Evolutionary conservation across 257 asterid species (phyloP).

Genomic region (Nicotiana knightiana): DNA sequence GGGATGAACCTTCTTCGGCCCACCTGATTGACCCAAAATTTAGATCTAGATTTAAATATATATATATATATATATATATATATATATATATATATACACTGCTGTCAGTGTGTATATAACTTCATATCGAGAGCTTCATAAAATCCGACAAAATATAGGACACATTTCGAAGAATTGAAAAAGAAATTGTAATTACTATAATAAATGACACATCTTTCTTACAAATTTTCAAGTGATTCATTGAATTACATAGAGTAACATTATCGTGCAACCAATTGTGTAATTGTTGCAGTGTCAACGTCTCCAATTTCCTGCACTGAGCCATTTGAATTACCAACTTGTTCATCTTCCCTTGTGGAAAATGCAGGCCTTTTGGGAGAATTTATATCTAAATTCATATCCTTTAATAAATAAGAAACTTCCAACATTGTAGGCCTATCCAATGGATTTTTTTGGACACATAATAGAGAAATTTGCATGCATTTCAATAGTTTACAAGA

Average conservation of each 20-base stretch:
- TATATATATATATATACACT: too few species aligned
- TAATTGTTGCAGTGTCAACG: slow-evolving; percentile 2
- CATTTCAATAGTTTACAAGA: slow-evolving; percentile 25
- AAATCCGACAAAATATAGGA: too few species aligned
- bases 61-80: too few species aligned
- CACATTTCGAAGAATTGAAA: too few species aligned
- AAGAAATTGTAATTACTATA: too few species aligned
- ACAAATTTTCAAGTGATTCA: not conserved
- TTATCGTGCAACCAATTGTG: not conserved
- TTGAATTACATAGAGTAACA: not conserved
- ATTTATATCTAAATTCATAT: slow-evolving; percentile 9
- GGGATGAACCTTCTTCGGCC: too few species aligned
- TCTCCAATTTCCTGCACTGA: not conserved
- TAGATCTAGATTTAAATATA: too few species aligned
- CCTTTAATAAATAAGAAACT: slow-evolving; percentile 24
- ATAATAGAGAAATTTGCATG: slow-evolving; percentile 29
- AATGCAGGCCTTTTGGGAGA: slow-evolving; percentile 26
- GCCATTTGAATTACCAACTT: not conserved
- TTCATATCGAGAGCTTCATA: too few species aligned
- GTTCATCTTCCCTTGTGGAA: slow-evolving; percentile 10
- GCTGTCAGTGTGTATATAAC: too few species aligned
- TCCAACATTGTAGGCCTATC: slow-evolving; percentile 36
- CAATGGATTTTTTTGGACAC: slow-evolving; percentile 27
- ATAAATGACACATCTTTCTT: too few species aligned
- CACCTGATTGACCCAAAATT: too few species aligned